These are phyloP conservation scores for Aspergillus ustus DNA, from an alignment of 2,329 filamentous ascomycete species.

Conservation along the genomic window DNA sequence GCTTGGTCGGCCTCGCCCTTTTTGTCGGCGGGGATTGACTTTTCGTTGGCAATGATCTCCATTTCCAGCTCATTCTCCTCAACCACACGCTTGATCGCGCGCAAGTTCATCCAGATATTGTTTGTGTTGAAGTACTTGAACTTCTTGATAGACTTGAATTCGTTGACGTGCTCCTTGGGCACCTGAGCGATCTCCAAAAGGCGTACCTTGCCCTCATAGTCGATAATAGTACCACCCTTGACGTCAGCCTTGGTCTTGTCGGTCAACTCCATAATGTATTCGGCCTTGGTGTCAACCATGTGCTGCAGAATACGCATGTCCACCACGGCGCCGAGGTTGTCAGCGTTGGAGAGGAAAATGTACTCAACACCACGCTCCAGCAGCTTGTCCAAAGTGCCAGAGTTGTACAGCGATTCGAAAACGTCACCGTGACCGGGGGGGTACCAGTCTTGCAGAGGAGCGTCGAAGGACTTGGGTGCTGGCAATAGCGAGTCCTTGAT, in stretches of 20 bases:
- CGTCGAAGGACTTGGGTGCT: slow-evolving; percentile 86
- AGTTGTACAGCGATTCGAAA: slow-evolving; percentile 99
- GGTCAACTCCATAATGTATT: slow-evolving; percentile 99
- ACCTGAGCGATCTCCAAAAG: slow-evolving; percentile 99
- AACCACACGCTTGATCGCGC: slow-evolving; percentile 96
- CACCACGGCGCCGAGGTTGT: slow-evolving; percentile 97
- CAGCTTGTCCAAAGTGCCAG: slow-evolving; percentile 94
- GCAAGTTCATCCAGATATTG: slow-evolving; percentile 99
- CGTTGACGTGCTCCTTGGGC: slow-evolving; percentile 99
- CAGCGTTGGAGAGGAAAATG: slow-evolving; percentile 98
- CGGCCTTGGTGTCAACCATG: slow-evolving; percentile 95
- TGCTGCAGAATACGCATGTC: slow-evolving; percentile 98
- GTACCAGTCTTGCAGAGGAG: slow-evolving; percentile 95
- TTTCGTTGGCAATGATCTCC: slow-evolving; percentile 99
- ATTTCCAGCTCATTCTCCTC: slow-evolving; percentile 98
- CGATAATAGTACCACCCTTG: slow-evolving; percentile 99
- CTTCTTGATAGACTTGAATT: slow-evolving; percentile 99
- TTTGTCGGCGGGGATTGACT: slow-evolving; percentile 98
- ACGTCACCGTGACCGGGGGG: slow-evolving; percentile 99
- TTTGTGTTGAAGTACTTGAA: slow-evolving; percentile 99
- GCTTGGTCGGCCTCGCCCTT: slow-evolving; percentile 98
- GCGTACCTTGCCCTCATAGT: slow-evolving; percentile 96
- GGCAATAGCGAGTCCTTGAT: slow-evolving; percentile 97
- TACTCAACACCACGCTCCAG: slow-evolving; percentile 94
- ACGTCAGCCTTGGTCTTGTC: slow-evolving; percentile 99